These are phyloP conservation scores for Backusella psychrophila DNA, from an alignment of 192 early-diverging fungal species.

Conservation along the genomic window DNA sequence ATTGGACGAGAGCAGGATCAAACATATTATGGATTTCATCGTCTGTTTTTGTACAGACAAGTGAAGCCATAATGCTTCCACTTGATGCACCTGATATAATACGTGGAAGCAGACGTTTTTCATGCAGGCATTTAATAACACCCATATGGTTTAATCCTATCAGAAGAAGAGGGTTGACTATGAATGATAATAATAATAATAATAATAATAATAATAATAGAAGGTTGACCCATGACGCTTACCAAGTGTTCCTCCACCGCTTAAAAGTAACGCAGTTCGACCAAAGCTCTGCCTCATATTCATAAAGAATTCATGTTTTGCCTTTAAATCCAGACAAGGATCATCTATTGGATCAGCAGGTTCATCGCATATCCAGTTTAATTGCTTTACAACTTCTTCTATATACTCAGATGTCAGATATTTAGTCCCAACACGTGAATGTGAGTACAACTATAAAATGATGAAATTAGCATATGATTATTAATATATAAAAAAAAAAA, in stretches of 20 bases:
- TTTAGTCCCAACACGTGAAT: constrained; percentile 71
- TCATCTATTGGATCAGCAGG: constrained; percentile 11
- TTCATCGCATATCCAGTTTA: constrained; percentile 67
- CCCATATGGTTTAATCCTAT: constrained; percentile 80
- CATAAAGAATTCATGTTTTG: constrained; percentile 76
- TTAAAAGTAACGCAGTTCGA: constrained; percentile 83
- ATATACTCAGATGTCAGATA: constrained; percentile 75
- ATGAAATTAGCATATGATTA: neutral
- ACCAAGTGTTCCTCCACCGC: constrained; percentile 87
- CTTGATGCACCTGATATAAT: constrained; percentile 86
- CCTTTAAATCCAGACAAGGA: constrained; percentile 46
- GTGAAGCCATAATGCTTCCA: constrained; percentile 82
- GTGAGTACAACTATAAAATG: constrained; percentile 56
- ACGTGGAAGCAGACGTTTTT: constrained; percentile 71
- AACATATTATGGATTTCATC: constrained; percentile 64
- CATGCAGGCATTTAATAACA: constrained; percentile 70
- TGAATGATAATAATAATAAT: neutral
- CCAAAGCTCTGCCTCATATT: constrained; percentile 81
- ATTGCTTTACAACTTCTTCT: constrained; percentile 67
- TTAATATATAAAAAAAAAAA: neutral
- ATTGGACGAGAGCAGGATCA: constrained; percentile 50
- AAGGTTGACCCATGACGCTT: neutral
- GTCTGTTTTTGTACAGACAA: constrained; percentile 80
- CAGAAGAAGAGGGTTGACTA: neutral
- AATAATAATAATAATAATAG: neutral